Percentiles rank a stretch among this genome's conserved stretches.
Evolutionary conservation across 768 basidiomycete species (phyloP).

Genomic region (Boletus pseudo-olivaceus): DNA sequence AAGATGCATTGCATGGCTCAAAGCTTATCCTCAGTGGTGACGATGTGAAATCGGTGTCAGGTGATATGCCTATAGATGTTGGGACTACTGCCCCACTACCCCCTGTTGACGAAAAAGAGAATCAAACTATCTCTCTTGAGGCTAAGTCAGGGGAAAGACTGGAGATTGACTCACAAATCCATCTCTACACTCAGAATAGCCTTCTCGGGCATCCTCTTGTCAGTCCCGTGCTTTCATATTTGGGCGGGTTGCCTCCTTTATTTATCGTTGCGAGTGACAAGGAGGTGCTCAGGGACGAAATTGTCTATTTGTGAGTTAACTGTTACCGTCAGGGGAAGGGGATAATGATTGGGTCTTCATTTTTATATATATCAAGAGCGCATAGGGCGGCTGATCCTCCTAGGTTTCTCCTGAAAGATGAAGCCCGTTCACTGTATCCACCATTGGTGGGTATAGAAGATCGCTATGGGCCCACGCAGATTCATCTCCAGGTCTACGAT

Average conservation of each 20-base stretch:
- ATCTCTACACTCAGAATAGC: conserved; percentile 82
- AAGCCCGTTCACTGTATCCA: conserved; percentile 52
- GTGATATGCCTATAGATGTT: conserved; percentile 41
- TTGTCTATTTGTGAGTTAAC: conserved; percentile 70
- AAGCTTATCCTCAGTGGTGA: conserved; percentile 8
- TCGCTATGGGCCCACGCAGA: conserved; percentile 60
- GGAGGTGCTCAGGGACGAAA: conserved; percentile 90
- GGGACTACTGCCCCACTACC: conserved; percentile 48
- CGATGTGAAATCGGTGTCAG: conserved; percentile 15
- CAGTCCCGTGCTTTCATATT: conserved; percentile 73
- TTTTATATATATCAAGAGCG: conserved; percentile 46
- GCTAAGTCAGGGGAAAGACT: conserved; percentile 51
- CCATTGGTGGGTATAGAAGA: conserved; percentile 51
- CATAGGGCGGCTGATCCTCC: conserved; percentile 90
- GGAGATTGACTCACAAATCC: conserved; percentile 66
- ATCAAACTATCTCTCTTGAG: conserved; percentile 45
- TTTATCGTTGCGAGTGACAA: conserved; percentile 83
- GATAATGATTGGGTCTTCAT: background rate
- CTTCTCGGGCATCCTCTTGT: conserved; percentile 77
- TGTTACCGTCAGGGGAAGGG: background rate
- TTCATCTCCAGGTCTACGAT: conserved; percentile 93
- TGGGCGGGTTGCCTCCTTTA: conserved; percentile 89
- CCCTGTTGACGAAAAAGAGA: conserved; percentile 30
- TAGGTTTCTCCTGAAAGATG: conserved; percentile 50
- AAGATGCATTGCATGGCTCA: conserved; percentile 5